Base-by-base conservation (phyloP, 2,329 filamentous ascomycete species). In the Botrytis galanthina region DNA sequence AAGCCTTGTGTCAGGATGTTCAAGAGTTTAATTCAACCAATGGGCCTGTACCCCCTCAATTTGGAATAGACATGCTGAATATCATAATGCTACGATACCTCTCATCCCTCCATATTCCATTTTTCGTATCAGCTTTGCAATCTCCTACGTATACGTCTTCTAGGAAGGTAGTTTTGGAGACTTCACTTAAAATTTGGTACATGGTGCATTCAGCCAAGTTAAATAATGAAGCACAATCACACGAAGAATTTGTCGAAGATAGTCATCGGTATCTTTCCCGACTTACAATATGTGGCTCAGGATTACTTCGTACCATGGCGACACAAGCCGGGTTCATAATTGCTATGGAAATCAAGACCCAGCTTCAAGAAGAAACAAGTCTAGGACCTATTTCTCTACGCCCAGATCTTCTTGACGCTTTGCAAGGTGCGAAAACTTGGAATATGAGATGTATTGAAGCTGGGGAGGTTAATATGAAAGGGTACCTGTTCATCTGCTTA, bases 81-180 rank as follows among this genome's bases (percentile, higher is more conserved):
- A 82, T 88, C 60, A 79, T 88, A 35, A 83, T 89, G 74, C 84
- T 86, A 39, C 86, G 87, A 14, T 89, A 88, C 76, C 79, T 90
- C 4, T 82, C 87, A 9, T 82, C 85, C 0, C 82, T 92, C 0
- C 89, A 92, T 77, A 82, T 87, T 3, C 86, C 87, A 0, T 89
- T 84, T 77, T 84, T 86, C 39, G 79, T 79, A 0, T 77, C 81
- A 0, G 81, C 84, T 1, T 79, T 84, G 3, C 79, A 79, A 0
- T 82, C 87, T 7, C 81, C 85, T 1, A 78, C 82, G 4, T 89
- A 85, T 74, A 85, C 86, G 0, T 89, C 84, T 74, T 88, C 87
- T 0, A 80, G 86, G 1, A 86, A 85, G 61, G 83, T 85, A 0
- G 81, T 84, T 0, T 75, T 87, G 9, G 87, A 90, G 10, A 82